Base-by-base conservation (phyloP, 2,329 filamentous ascomycete genomes). In the Penicillium concentricum region DNA sequence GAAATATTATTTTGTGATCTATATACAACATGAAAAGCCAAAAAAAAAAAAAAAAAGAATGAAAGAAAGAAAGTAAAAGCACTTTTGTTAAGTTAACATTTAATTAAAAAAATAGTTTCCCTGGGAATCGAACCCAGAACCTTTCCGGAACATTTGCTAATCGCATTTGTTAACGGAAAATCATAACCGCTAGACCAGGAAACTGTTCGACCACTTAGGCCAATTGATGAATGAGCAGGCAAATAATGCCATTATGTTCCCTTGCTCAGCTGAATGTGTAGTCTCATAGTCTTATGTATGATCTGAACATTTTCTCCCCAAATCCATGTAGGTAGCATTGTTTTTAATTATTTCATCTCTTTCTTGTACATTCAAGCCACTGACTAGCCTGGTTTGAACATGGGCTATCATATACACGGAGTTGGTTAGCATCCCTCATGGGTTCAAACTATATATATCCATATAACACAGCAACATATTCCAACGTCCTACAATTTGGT, bases 141-240 rank as follows among this genome's bases (percentile, higher is more conserved):
- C 48, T 51, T 51, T 51, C 48, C 48, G 48, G 48, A 51, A 51
- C 48, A 51, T 24, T 2, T 26, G 28, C 48, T n/a, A 43, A 1
- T 18, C 4, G 48, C 38, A 51, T 43, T 51, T 51, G 48, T 51
- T 51, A 51, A 51, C 48, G 48, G 48, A 51, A 51, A 51, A 51
- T 51, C 48, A 51, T 51, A 51, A 51, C 48, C 48, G 48, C 38
- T 51, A 51, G 48, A 51, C 48, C 49, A 51, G 49, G 49, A 51
- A 51, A 51, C 49, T 51, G 49, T 9, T 51, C 47, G 22, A 20
- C 47, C 47, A 50, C 35, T 30, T 8, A 13, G 35, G 18, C 24
- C 35, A 50, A 50, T 50, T 44, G 16, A 45, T 51, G 39, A 4
- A 26, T 15, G 2, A 2, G 1, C 0, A 1, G 5, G 7, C 5